These are phyloP conservation scores for Datisca glomerata DNA, from an alignment of 306 rosid species.

Conservation along the genomic window DNA sequence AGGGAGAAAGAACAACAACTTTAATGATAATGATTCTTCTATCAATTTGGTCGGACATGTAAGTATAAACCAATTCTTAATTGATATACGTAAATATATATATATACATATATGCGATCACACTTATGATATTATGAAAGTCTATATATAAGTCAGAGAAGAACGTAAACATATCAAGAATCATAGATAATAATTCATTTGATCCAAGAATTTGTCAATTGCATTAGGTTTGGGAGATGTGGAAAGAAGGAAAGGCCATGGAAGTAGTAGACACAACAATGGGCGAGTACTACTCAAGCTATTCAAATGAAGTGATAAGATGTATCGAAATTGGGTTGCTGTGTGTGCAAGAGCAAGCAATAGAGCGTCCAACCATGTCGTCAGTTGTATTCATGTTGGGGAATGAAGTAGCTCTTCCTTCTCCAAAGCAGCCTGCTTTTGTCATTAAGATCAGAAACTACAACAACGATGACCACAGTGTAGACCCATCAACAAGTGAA, in stretches of 20 bases:
- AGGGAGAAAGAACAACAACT: constrained; percentile 23
- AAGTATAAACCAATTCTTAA: not conserved
- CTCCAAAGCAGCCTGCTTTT: constrained; percentile 19
- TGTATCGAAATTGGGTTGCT: constrained; percentile 18
- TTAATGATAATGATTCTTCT: constrained; percentile 10
- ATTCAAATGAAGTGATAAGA: constrained; percentile 9
- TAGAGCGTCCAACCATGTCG: constrained; percentile 25
- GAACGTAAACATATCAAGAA: no score
- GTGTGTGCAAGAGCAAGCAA: constrained; percentile 17
- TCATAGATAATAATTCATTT: no score
- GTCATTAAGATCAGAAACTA: no score
- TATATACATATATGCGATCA: no score
- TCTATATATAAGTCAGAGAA: no score
- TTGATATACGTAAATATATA: no score
- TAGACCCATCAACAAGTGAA: no score
- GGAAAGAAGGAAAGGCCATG: constrained; percentile 13
- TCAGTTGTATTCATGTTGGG: constrained; percentile 19
- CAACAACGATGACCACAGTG: no score
- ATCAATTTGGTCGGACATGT: constrained; percentile 21
- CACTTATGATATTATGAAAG: no score
- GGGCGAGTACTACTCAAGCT: constrained; percentile 1
- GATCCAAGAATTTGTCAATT: no score
- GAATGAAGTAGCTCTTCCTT: constrained; percentile 12
- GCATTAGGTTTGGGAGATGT: constrained; percentile 17
- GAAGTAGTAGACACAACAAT: constrained; percentile 10